Evolutionary conservation across 2,329 filamentous ascomycete species (phyloP).

Genomic region (Fusarium sp.): DNA sequence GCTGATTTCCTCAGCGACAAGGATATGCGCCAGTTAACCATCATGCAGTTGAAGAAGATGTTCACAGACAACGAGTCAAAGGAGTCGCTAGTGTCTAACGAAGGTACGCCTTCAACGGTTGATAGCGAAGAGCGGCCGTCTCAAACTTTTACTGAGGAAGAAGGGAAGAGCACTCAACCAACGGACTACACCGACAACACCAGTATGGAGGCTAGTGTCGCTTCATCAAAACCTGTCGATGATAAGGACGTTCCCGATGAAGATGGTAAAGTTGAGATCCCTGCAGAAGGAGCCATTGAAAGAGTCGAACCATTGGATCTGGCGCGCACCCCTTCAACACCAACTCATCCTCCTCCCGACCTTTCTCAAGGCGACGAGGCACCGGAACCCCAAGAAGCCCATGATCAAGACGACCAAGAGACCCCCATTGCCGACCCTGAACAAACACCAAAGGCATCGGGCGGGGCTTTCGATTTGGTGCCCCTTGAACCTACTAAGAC

Average conservation of each 20-base stretch:
- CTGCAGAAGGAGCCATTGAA: conserved; percentile 52
- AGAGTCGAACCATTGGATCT: conserved; percentile 62
- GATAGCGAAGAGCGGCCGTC: conserved; percentile 59
- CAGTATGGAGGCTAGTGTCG: conserved; percentile 45
- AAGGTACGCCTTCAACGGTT: conserved; percentile 68
- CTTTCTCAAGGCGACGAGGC: conserved; percentile 9
- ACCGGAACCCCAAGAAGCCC: background rate
- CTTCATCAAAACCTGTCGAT: conserved; percentile 39
- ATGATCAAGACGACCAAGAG: conserved; percentile 9
- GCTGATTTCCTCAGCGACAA: conserved; percentile 95
- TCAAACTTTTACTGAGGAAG: conserved; percentile 56
- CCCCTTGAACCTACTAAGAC: background rate
- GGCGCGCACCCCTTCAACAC: conserved; percentile 48
- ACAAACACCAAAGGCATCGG: conserved; percentile 32
- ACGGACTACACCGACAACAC: conserved; percentile 51
- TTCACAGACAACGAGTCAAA: conserved; percentile 91
- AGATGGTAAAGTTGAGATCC: conserved; percentile 44
- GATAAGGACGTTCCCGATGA: conserved; percentile 40
- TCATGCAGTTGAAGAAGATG: conserved; percentile 91
- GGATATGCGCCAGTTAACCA: conserved; percentile 90
- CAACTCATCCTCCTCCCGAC: conserved; percentile 31
- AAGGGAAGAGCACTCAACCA: conserved; percentile 57
- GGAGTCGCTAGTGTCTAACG: conserved; percentile 75
- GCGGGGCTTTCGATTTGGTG: conserved; percentile 24
- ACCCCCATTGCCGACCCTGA: conserved; percentile 26